Conservation (phyloP, 805 yeast species). For the Metschnikowia shivogae region DNA sequence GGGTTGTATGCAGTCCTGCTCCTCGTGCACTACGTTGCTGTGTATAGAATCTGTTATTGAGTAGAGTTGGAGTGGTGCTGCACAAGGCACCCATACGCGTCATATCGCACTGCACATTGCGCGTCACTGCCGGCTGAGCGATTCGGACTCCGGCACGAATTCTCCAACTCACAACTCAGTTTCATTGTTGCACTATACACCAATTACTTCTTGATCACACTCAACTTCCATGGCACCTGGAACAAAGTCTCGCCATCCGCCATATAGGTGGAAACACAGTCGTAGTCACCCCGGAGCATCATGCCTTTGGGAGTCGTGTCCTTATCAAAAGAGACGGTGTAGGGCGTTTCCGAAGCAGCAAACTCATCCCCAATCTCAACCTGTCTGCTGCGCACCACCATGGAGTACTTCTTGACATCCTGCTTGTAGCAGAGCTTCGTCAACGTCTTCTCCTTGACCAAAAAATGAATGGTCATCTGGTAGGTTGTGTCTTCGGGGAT, state of each 20-base stretch:
- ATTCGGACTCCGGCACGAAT: too few species aligned
- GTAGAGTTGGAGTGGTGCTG: too few species aligned
- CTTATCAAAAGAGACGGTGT: slow-evolving; percentile 27
- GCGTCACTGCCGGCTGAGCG: too few species aligned
- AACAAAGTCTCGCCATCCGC: slow-evolving; percentile 29
- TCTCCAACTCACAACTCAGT: too few species aligned
- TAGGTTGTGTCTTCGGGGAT: slow-evolving; percentile 39
- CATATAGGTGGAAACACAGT: slow-evolving; percentile 30
- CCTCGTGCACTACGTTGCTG: too few species aligned
- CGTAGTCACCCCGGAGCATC: slow-evolving; percentile 32
- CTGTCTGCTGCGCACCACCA: slow-evolving; percentile 29
- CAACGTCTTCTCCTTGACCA: slow-evolving; percentile 26
- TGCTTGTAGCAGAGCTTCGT: slow-evolving; percentile 33
- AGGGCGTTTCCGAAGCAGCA: slow-evolving; percentile 32
- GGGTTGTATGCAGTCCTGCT: too few species aligned
- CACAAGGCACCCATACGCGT: too few species aligned
- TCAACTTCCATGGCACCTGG: slow-evolving; percentile 32
- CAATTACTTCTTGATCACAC: slow-evolving; percentile 22
- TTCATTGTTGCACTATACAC: too few species aligned
- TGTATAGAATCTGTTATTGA: too few species aligned
- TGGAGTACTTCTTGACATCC: slow-evolving; percentile 33
- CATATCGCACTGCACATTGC: too few species aligned
- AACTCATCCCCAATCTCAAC: slow-evolving; percentile 29
- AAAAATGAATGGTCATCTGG: slow-evolving; percentile 29
- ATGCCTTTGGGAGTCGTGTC: slow-evolving; percentile 40